Percentiles rank a stretch among this genome's conserved stretches.
phyloP scores from a whole-genome alignment of 1,139 yeast species.

The Geotrichum aggregatum region DNA sequence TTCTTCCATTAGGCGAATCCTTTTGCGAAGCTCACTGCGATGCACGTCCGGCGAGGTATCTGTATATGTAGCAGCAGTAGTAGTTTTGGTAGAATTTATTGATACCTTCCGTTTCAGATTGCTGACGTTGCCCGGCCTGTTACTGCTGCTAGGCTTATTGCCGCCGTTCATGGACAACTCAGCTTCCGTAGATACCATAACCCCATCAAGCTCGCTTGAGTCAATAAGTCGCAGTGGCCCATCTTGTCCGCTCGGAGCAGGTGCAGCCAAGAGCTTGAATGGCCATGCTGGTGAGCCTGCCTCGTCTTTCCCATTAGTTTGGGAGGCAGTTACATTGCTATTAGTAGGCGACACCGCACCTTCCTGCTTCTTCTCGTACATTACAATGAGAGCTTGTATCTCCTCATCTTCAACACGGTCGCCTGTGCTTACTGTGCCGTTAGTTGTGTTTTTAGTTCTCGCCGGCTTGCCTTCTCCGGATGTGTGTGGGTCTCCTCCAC shows the following conservation, averaged over 20 bases:
- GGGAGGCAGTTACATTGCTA: neutral
- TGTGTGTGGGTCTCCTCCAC: neutral
- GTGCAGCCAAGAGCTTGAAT: constrained; percentile 16
- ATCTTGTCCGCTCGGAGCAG: neutral
- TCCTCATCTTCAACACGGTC: constrained; percentile 3
- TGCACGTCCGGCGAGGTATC: neutral
- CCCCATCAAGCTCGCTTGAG: constrained; percentile 15
- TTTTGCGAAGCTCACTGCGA: constrained; percentile 28
- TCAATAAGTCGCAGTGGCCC: constrained; percentile 30
- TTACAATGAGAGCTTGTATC: constrained; percentile 4
- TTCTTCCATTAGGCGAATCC: constrained; percentile 33
- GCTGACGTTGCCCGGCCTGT: neutral
- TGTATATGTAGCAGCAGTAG: neutral
- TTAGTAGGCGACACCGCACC: neutral
- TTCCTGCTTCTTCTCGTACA: neutral
- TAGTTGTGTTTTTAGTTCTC: neutral
- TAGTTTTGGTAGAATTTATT: neutral
- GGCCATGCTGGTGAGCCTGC: constrained; percentile 15
- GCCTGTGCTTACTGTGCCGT: neutral
- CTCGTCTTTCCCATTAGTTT: constrained; percentile 1
- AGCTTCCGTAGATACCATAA: constrained; percentile 2
- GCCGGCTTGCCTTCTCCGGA: neutral
- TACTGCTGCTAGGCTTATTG: neutral
- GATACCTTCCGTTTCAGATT: neutral
- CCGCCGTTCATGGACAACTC: neutral